These are phyloP conservation scores for Zygosaccharomyces lentus DNA, from an alignment of 805 yeast genomes.

Conservation along the genomic window DNA sequence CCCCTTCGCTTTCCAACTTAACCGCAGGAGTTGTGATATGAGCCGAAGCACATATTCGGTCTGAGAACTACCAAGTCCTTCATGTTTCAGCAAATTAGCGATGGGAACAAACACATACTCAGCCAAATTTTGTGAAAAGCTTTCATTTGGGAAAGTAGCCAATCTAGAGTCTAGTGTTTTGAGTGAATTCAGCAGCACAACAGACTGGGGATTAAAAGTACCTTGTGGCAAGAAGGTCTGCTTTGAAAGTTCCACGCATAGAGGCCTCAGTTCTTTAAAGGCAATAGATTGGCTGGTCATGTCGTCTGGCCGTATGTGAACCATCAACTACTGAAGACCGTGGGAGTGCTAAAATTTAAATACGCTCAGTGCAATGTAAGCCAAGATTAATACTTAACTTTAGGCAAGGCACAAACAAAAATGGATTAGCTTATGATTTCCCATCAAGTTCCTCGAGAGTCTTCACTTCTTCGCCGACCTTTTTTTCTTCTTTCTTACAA, in stretches of 20 bases:
- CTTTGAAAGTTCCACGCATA: constrained; percentile 44
- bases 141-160: constrained; percentile 8
- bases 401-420: background rate
- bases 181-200: constrained; percentile 33
- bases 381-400: background rate
- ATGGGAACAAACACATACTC: constrained; percentile 63
- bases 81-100: constrained; percentile 47
- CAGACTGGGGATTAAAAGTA: constrained; percentile 33
- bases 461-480: background rate
- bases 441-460: background rate
- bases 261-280: constrained; percentile 37
- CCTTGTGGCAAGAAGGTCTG: constrained; percentile 41
- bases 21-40: constrained; percentile 40
- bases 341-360: constrained; percentile 1
- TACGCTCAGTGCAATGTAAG: background rate
- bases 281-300: constrained; percentile 11
- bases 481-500: background rate
- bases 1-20: constrained; percentile 45
- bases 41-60: constrained; percentile 45
- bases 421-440: background rate
- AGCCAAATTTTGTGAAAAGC: constrained; percentile 42
- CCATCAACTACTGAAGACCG: background rate
- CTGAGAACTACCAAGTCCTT: constrained; percentile 43
- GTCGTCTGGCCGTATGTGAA: too few relatives aligned
- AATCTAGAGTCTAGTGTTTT: constrained; percentile 33